Evolutionary conservation across 352 stramenopile species (phyloP).

Genomic region (Pythium dissotocum): DNA sequence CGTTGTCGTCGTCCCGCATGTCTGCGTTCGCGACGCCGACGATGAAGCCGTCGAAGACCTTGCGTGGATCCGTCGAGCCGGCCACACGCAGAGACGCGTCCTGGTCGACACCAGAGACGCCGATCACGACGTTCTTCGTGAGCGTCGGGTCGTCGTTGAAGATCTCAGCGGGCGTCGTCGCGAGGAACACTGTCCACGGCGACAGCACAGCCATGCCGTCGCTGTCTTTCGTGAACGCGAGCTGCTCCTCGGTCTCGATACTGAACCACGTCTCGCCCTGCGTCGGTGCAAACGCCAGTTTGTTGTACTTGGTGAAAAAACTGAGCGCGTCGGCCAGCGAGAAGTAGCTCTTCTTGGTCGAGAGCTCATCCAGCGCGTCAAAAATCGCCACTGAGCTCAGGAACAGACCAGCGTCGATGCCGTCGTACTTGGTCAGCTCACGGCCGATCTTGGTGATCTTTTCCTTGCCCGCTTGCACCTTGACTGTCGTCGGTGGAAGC

Average conservation of each 20-base stretch:
- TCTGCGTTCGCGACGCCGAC: conserved; percentile 68
- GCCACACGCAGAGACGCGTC: conserved; percentile 69
- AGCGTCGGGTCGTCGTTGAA: conserved; percentile 37
- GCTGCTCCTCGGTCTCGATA: conserved; percentile 81
- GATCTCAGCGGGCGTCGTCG: conserved; percentile 46
- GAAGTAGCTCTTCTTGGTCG: conserved; percentile 67
- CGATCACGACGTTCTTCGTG: conserved; percentile 81
- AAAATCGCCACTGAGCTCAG: conserved; percentile 74
- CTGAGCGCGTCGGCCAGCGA: conserved; percentile 73
- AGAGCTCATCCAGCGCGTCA: conserved; percentile 58
- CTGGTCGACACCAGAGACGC: conserved; percentile 56
- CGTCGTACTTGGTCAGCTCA: conserved; percentile 55
- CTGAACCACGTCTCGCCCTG: conserved; percentile 80
- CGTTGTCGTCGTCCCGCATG: conserved; percentile 27
- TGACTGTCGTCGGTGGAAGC: conserved; percentile 58
- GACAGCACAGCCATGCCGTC: conserved; percentile 64
- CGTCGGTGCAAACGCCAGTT: conserved; percentile 62
- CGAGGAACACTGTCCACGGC: conserved; percentile 79
- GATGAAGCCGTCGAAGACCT: conserved; percentile 70
- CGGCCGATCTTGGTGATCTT: conserved; percentile 64
- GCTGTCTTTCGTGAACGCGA: conserved; percentile 75
- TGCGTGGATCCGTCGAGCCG: conserved; percentile 50
- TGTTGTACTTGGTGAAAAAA: conserved; percentile 68
- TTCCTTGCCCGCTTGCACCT: conserved; percentile 59
- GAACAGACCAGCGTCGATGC: conserved; percentile 73